Evolutionary conservation across 1,284 basidiomycete genomes (phyloP), one percentile per base, ranked within the genome.

Genomic region (Neotropicomus parvogracilis): DNA sequence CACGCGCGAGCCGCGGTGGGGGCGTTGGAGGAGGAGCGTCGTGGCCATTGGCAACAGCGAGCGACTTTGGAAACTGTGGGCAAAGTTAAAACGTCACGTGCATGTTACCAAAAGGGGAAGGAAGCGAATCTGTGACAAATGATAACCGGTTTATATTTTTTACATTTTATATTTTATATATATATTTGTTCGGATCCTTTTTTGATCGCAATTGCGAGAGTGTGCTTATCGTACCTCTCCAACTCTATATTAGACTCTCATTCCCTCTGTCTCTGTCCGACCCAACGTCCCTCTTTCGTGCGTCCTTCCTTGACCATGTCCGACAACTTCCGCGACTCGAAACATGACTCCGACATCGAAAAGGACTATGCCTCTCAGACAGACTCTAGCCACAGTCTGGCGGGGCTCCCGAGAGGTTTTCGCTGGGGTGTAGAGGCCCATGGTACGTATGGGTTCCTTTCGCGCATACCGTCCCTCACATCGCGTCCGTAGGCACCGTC

Each of bases 1-100:
- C 32, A 88, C 84, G 26, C 87, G 75, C 4, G 86, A 83, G 44
- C 86, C 86, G 19, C 85, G 82, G 26, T 81, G 68, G 19, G 86
- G 85, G 29, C 86, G 73, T 62, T 81, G 82, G 10, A 81, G 72
- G 38, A 69, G 58, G 9, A 28, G 40, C 42, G 45, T 40, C 19
- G 47, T 31, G 41, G 35, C 47, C 16, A 42, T 44, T 10, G 42
- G 16, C 26, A 5, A 40, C 19, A 17, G 40, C 26, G 26, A 3
- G 4, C 21, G 5, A 19, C 4, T 4, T n/a, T n/a, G 11, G 16
- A 24, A 10, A 32, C 36, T n/a, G n/a, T n/a, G 7, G 6, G n/a
- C 17, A 3, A 4, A 13, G 19, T 28, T 27, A 19, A 14, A 14
- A 37, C 37, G 37, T 63, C 60, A 60, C 56, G 58, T 59, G 59